Evolutionary conservation across 2,329 filamentous ascomycete species (phyloP).

Genomic region (Atkinsonella hypoxylon): DNA sequence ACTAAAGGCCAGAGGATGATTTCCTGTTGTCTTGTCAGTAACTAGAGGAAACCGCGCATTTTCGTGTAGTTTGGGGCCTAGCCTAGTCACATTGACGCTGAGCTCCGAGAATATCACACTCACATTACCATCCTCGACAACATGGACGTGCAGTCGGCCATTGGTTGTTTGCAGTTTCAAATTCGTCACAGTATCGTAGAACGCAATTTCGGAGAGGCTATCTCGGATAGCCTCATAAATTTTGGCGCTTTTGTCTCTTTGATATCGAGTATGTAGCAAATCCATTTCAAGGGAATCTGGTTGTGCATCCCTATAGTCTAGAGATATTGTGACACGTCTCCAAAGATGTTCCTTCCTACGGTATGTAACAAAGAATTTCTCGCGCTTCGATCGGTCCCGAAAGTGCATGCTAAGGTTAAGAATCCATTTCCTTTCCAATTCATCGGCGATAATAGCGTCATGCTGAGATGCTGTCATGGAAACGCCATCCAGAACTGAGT

Average conservation of each 20-base stretch:
- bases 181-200: slow-evolving; percentile 92
- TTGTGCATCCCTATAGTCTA: slow-evolving; percentile 77
- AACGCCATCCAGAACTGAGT: slow-evolving; percentile 28
- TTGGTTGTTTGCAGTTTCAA: slow-evolving; percentile 84
- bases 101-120: slow-evolving; percentile 17
- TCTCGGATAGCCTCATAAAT: slow-evolving; percentile 94
- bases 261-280: slow-evolving; percentile 63
- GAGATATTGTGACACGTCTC: slow-evolving; percentile 82
- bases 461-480: slow-evolving; percentile 43
- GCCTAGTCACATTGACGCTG: not conserved
- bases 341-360: slow-evolving; percentile 68
- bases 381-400: slow-evolving; percentile 77
- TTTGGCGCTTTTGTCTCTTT: slow-evolving; percentile 82
- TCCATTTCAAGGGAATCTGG: slow-evolving; percentile 78
- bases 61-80: not conserved
- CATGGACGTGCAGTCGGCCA: slow-evolving; percentile 83
- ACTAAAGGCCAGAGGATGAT: slow-evolving; percentile 76
- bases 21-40: slow-evolving; percentile 38
- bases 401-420: slow-evolving; percentile 98
- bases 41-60: not conserved
- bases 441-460: slow-evolving; percentile 57
- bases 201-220: slow-evolving; percentile 85
- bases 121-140: slow-evolving; percentile 87
- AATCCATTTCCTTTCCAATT: slow-evolving; percentile 85
- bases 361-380: slow-evolving; percentile 97